phyloP scores from a whole-genome alignment of 1,139 yeast genomes.

The Sugiyamaella paludigena region DNA sequence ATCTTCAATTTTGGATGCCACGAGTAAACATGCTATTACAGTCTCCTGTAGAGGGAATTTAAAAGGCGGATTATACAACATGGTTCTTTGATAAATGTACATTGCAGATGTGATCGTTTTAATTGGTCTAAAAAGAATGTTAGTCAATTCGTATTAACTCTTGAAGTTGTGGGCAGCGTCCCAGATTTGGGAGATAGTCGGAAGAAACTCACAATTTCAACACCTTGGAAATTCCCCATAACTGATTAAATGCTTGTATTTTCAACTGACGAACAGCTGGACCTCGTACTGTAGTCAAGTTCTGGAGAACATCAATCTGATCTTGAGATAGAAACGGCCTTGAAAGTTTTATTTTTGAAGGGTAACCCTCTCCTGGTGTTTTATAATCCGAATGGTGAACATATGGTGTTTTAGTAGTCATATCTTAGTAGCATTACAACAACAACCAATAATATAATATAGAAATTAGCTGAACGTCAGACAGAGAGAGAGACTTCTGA shows the following conservation, averaged over 20 bases:
- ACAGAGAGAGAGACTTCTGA: no score
- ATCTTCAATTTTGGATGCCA: conserved; percentile 84
- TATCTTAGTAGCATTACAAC: no score
- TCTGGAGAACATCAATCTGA: conserved; percentile 26
- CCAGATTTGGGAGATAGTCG: no score
- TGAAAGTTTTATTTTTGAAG: conserved; percentile 27
- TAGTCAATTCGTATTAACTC: no score
- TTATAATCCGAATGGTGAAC: not conserved
- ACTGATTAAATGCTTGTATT: conserved; percentile 26
- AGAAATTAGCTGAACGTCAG: no score
- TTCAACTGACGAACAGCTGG: conserved; percentile 19
- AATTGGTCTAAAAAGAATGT: conserved; percentile 29
- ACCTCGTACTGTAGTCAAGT: conserved; percentile 22
- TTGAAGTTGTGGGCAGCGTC: no score
- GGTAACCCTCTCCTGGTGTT: conserved; percentile 12
- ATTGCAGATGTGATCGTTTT: conserved; percentile 36
- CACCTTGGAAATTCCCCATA: conserved; percentile 25
- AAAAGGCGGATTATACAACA: conserved; percentile 22
- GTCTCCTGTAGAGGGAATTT: conserved; percentile 43
- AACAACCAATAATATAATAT: no score
- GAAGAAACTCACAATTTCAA: conserved; percentile 24
- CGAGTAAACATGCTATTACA: conserved; percentile 70
- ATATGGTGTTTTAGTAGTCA: conserved; percentile 8
- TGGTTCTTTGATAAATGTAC: conserved; percentile 31
- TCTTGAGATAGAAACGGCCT: conserved; percentile 25